These are phyloP conservation scores for Sequoiadendron giganteum DNA, from an alignment of 75 land plant genomes.

Conservation along the genomic window DNA sequence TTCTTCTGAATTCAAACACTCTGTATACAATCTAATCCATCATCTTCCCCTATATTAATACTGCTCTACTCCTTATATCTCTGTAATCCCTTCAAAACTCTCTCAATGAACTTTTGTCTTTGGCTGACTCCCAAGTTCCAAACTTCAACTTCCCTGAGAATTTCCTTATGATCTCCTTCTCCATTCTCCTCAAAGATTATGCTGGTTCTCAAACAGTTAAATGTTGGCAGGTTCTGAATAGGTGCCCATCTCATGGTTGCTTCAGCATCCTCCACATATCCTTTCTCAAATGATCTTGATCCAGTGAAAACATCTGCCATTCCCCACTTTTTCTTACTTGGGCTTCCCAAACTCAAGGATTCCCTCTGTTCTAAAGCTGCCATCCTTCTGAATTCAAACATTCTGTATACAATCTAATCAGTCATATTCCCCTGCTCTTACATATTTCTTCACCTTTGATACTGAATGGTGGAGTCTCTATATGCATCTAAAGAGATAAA, in stretches of 20 bases:
- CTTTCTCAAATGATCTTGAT: neutral
- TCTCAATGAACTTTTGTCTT: slow-evolving; percentile 48
- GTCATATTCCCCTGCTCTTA: too few species aligned
- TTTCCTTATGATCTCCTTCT: neutral
- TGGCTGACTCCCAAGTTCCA: slow-evolving; percentile 39
- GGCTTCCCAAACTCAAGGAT: neutral
- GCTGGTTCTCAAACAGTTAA: slow-evolving; percentile 41
- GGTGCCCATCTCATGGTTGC: slow-evolving; percentile 79
- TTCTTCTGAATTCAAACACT: too few species aligned
- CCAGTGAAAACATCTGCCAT: neutral
- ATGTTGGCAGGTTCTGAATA: slow-evolving; percentile 70
- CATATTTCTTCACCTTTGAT: too few species aligned
- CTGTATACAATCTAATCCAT: too few species aligned
- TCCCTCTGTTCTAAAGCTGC: too few species aligned
- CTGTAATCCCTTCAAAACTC: slow-evolving; percentile 44
- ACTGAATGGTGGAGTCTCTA: too few species aligned
- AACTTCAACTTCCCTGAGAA: slow-evolving; percentile 43
- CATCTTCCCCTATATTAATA: too few species aligned
- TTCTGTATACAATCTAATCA: too few species aligned
- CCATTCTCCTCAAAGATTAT: neutral
- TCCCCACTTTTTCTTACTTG: slow-evolving; percentile 10
- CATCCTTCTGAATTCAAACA: too few species aligned
- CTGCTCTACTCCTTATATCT: too few species aligned
- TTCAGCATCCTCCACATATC: slow-evolving; percentile 39
- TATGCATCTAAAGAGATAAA: too few species aligned